Evolutionary conservation across 2,329 filamentous ascomycete species (phyloP).

Genomic region (Microascus cirrosus): DNA sequence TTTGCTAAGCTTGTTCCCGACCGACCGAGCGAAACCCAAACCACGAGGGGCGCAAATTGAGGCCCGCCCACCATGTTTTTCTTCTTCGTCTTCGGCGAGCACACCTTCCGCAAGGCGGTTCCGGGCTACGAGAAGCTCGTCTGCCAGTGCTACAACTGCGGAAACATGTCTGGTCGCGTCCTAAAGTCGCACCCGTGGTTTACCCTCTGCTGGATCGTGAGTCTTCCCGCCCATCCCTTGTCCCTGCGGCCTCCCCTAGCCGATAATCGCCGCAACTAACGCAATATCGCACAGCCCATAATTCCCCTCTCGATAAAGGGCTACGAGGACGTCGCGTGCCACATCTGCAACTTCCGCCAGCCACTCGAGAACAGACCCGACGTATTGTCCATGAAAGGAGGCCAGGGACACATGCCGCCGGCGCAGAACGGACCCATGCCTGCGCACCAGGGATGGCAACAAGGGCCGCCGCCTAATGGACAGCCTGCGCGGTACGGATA

Average conservation of each 20-base stretch:
- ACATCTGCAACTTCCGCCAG: constrained; percentile 68
- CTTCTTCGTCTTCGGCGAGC: constrained; percentile 50
- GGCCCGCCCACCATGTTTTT: constrained; percentile 37
- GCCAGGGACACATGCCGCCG: constrained; percentile 21
- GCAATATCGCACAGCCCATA: constrained; percentile 39
- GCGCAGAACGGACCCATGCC: constrained; percentile 18
- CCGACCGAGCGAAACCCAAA: not conserved
- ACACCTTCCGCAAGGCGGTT: constrained; percentile 48
- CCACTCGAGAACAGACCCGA: constrained; percentile 47
- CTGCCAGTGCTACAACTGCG: constrained; percentile 56
- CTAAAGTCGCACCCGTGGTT: constrained; percentile 62
- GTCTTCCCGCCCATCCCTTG: constrained; percentile 13
- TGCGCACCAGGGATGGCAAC: constrained; percentile 20
- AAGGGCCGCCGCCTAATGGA: constrained; percentile 9
- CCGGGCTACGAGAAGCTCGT: constrained; percentile 50
- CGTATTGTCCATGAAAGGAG: constrained; percentile 38
- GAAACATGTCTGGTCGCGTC: constrained; percentile 49
- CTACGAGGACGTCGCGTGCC: constrained; percentile 60
- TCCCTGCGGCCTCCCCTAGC: not conserved
- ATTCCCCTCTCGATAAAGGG: constrained; percentile 59
- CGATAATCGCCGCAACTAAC: not conserved
- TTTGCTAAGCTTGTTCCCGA: not conserved
- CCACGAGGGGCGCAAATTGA: not conserved
- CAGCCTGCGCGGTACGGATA: constrained; percentile 8
- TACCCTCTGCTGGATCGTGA: constrained; percentile 65